Conservation (phyloP, 306 rosid genomes). For the Cicer judaicum region DNA sequence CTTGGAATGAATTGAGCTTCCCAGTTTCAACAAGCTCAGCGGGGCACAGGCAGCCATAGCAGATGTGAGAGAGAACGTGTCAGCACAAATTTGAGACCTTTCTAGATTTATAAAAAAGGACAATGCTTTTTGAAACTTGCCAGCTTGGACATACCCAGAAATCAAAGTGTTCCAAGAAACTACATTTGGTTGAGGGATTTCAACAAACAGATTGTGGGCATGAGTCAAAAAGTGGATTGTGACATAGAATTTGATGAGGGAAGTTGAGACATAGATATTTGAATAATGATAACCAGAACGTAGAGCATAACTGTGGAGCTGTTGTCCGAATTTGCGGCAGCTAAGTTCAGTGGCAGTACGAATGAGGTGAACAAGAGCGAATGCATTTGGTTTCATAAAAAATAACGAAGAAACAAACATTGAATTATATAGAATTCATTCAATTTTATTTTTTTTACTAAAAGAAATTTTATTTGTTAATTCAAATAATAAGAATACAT, state of each 20-base stretch:
- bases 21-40: conserved; percentile 50
- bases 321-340: conserved; percentile 41
- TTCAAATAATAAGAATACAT: too few relatives aligned
- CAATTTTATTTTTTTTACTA: too few relatives aligned
- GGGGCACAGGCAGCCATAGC: conserved; percentile 66
- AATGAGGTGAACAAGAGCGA: conserved; percentile 57
- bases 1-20: conserved; percentile 66
- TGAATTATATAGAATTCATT: too few relatives aligned
- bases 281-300: conserved; percentile 61
- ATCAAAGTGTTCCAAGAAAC: conserved; percentile 76
- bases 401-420: too few relatives aligned
- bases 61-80: conserved; percentile 60
- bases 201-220: conserved; percentile 2
- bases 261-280: conserved; percentile 48
- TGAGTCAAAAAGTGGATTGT: not conserved
- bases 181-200: conserved; percentile 36
- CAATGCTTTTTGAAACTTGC: conserved; percentile 57
- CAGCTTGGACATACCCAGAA: conserved; percentile 62
- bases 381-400: conserved; percentile 33
- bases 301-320: conserved; percentile 63
- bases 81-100: conserved; percentile 53
- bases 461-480: too few relatives aligned
- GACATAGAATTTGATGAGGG: conserved; percentile 54
- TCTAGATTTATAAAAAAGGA: conserved; percentile 46
- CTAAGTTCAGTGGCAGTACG: conserved; percentile 50